phyloP scores from a whole-genome alignment of 2,329 filamentous ascomycete species.

The Exophiala calicioides region DNA sequence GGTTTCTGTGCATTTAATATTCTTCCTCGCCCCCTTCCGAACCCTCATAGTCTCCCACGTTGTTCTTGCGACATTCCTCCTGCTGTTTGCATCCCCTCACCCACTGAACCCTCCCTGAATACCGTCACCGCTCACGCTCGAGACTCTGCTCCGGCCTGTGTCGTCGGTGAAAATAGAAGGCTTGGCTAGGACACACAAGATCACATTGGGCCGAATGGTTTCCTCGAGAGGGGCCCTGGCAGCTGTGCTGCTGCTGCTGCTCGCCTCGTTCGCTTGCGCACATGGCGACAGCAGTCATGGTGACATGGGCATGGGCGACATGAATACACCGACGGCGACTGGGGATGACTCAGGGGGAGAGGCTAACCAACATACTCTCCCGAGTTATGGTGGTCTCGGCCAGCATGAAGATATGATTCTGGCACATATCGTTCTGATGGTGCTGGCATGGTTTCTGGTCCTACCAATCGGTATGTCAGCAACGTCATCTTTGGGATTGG shows the following conservation, averaged over 20 bases:
- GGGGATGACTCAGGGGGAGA: slow-evolving; percentile 31
- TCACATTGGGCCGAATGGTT: slow-evolving; percentile 20
- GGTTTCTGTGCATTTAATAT: no score
- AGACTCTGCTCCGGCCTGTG: slow-evolving; percentile 1
- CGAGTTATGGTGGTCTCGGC: slow-evolving; percentile 44
- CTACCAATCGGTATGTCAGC: slow-evolving; percentile 67
- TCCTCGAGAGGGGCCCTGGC: slow-evolving; percentile 21
- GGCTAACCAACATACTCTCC: slow-evolving; percentile 28
- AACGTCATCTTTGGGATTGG: neutral
- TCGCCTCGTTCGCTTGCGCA: slow-evolving; percentile 19
- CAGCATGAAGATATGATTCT: slow-evolving; percentile 55
- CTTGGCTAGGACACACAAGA: slow-evolving; percentile 3
- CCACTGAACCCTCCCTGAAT: neutral
- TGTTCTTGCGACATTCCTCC: no score
- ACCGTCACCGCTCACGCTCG: neutral
- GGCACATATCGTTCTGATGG: slow-evolving; percentile 70
- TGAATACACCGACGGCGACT: slow-evolving; percentile 20
- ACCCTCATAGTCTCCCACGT: neutral
- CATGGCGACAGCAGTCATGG: slow-evolving; percentile 27
- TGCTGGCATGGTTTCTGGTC: slow-evolving; percentile 69
- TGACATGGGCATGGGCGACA: slow-evolving; percentile 30
- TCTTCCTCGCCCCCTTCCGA: no score
- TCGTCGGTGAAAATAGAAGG: slow-evolving; percentile 11
- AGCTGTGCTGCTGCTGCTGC: slow-evolving; percentile 31
- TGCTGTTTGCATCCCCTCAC: no score